Evolutionary conservation across 2,329 filamentous ascomycete species (phyloP), one percentile per base, ranked within the genome.

Genomic region (Pseudogymnoascus sp.): DNA sequence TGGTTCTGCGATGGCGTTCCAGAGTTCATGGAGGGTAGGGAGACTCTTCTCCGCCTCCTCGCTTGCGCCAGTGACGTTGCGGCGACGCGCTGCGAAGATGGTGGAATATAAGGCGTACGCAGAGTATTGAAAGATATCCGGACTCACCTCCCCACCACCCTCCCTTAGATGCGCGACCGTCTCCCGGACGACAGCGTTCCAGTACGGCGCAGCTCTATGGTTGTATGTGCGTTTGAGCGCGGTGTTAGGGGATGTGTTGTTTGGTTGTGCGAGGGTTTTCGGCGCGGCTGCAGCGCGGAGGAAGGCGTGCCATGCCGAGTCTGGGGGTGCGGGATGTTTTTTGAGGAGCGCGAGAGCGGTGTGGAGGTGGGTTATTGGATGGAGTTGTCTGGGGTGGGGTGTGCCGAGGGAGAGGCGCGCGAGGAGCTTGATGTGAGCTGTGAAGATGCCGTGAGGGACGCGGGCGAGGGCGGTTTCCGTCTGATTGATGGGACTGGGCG

Each of bases 341-440:
- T 31, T 53, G 14, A 53, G 47, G 14, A 53, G 23, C 14, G 12
- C 14, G 5, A 53, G 23, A 7, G 14, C 23, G 47, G 47, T 21
- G 23, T 53, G 47, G 14, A 53, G 47, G 18, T 31, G 47, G 16
- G 23, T 28, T 50, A 12, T 50, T 50, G 44, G 44, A 10, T 12
- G 44, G 21, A 12, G 21, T 12, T 35, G 28, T 11, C n/a, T 7
- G 53, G 25, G 23, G 2, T 16, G 14, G 14, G 33, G 53, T 2
- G 11, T 59, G 53, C 10, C 4, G 16, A 37, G 28, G 6, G 77
- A 74, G 50, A 77, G 74, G 25, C 76, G 73, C 66, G 79, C 80
- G n/a, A 83, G 73, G n/a, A 82, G 71, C 18, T 69, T 63, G 21
- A 87, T 75, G 68, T 82, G 85, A 2, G 82, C 79, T 5, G 74